Evolutionary conservation across 164 flowering plant species (phyloP), one percentile per base, ranked within the genome.

Genomic region (Umbilicus rupestris): DNA sequence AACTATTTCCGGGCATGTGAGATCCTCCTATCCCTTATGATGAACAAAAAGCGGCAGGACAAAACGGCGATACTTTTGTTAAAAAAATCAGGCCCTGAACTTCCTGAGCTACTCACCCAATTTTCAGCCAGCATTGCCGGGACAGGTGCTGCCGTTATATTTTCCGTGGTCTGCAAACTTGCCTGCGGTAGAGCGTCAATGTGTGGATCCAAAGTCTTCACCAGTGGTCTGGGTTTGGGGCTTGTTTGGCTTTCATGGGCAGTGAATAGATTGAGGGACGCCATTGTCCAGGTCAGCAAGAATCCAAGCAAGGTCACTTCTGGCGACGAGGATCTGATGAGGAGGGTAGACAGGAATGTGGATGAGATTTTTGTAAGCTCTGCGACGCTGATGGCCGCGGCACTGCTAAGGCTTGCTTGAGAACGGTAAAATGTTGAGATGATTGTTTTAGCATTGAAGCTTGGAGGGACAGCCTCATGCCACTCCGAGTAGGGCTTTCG

Each of bases 211-310:
- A 87, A 79, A 73, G 45, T 86, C 65, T 65, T 86, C 42, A 86
- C 72, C 74, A 78, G 89, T 0, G 89, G 94, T 0, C 42, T 90
- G 12, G 97, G 89, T 0, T 71, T 93, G 39, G 97, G 88, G 16
- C 75, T 90, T 52, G 82, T 93, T 64, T 90, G 97, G 97, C 89
- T 93, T 14, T 88, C 98, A 0, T 82, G 81, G 85, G 82, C 92
- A 26, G 92, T 89, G 68, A 86, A 84, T 71, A 73, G 64, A 63
- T 76, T 93, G 73, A 80, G 90, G 73, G 80, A 85, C 60, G 77
- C 81, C 2, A 62, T 90, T 59, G 24, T 84, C 29, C 62, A 63
- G 50, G 74, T 82, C 57, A 78, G 78, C 78, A 86, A 75, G 72
- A 83, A 73, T 41, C 70, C 86, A 1, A 66, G 70, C 63, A 88